phyloP scores from a whole-genome alignment of 805 yeast genomes.

The Starmerella floricola region DNA sequence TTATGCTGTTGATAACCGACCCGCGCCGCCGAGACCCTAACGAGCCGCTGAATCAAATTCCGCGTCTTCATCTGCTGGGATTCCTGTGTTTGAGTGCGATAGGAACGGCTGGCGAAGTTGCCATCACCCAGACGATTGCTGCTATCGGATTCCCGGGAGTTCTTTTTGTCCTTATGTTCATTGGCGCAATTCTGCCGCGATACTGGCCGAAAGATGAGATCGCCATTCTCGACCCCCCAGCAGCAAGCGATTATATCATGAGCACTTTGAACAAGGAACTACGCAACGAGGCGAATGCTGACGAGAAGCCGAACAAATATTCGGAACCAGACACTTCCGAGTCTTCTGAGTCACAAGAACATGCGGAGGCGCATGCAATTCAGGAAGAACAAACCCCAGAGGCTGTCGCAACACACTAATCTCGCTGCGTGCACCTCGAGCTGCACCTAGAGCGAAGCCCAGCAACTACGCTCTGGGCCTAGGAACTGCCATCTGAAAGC shows the following conservation, averaged over 20 bases:
- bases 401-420: too few relatives aligned
- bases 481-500: too few relatives aligned
- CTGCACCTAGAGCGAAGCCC: too few relatives aligned
- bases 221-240: slow-evolving; percentile 47
- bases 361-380: too few relatives aligned
- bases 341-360: too few relatives aligned
- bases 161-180: slow-evolving; percentile 49
- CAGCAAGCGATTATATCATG: slow-evolving; percentile 33
- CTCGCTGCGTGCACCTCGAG: too few relatives aligned
- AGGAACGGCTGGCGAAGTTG: slow-evolving; percentile 72
- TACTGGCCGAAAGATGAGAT: slow-evolving; percentile 54
- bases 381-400: too few relatives aligned
- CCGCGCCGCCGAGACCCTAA: slow-evolving; percentile 30
- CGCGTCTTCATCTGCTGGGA: slow-evolving; percentile 33
- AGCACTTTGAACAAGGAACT: slow-evolving; percentile 28
- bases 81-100: slow-evolving; percentile 48
- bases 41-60: slow-evolving; percentile 29
- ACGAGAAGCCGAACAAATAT: neutral
- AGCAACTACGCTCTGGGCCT: too few relatives aligned
- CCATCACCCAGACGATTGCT: slow-evolving; percentile 72
- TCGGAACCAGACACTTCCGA: neutral
- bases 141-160: slow-evolving; percentile 94
- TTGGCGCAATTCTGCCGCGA: slow-evolving; percentile 50
- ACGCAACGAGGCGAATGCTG: neutral
- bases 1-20: slow-evolving; percentile 55